Base-by-base conservation (phyloP, 768 basidiomycete genomes). In the Russula sp. region DNA sequence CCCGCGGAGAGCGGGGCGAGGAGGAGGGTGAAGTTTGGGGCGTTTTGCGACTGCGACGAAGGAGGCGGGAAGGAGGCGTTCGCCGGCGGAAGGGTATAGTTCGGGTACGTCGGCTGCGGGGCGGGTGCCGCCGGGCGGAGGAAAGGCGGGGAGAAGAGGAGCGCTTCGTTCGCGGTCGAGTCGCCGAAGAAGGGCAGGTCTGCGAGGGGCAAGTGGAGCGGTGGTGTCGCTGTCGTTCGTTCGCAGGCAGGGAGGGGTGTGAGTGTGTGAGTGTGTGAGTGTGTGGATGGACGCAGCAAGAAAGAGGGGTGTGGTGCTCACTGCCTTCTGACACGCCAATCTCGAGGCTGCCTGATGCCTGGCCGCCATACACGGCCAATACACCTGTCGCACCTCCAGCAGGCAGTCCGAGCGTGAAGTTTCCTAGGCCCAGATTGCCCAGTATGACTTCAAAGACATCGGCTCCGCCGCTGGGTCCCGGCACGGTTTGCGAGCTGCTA, bases 81-180 rank as follows among this genome's bases (percentile, higher is more conserved):
- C 0, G 85, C 84, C 0, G 76, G 70, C 3, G 86, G 84, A 1
- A 93, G 79, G 2, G 86, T 86, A 70, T 89, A 93, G 68, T 91
- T 91, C 11, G 91, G 91, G 69, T 80, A 93, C 31, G 73, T 74
- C 1, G 87, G 84, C 45, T 72, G 66, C 6, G 68, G 57, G 0
- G 66, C 32, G 1, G 69, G 63, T 11, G 76, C 63, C 0, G 9
- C 11, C 10, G 75, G 59, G 7, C 74, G 67, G 63, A 84, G 68
- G 61, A 72, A 84, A 0, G 81, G 73, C 8, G 82, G 81, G 0
- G 91, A 92, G 72, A 89, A 90, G 11, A 92, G 68, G 34, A 93
- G 72, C 0, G 83, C 88, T 70, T 89, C 84, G 55, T 84, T 88
- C 6, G 84, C 75, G 2, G 89, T 89, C 1, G 88, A 84, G 71